Evolutionary conservation across 345 rosid genomes (phyloP).

Genomic region (Firmiana major): DNA sequence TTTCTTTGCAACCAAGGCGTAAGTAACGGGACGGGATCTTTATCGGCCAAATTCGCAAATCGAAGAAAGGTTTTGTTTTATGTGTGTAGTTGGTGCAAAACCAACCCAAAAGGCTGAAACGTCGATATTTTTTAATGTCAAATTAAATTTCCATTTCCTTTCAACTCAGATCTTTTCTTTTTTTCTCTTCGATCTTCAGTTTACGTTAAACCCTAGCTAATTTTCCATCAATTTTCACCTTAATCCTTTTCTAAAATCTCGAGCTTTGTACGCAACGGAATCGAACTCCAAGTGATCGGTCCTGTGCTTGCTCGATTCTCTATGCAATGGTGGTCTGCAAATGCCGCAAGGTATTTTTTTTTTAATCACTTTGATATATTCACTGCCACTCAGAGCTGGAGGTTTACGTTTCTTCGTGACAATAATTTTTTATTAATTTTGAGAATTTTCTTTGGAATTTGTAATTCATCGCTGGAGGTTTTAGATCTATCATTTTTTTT

Average conservation of each 20-base stretch:
- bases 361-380: background rate
- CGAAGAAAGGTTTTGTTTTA: background rate
- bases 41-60: background rate
- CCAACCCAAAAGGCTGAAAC: background rate
- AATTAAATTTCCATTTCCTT: background rate
- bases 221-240: background rate
- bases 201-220: slow-evolving; percentile 22
- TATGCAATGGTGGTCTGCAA: slow-evolving; percentile 86
- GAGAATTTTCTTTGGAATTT: background rate
- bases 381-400: background rate
- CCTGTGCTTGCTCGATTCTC: slow-evolving; percentile 17
- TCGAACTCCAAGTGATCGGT: slow-evolving; percentile 16
- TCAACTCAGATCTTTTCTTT: background rate
- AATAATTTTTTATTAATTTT: background rate
- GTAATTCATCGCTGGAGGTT: slow-evolving; percentile 3
- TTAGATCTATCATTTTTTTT: slow-evolving; percentile 21
- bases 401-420: background rate
- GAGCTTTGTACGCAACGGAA: background rate
- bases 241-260: background rate
- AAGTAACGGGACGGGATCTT: background rate
- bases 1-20: background rate
- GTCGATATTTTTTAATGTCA: background rate
- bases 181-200: background rate
- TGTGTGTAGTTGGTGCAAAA: background rate
- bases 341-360: slow-evolving; percentile 67